A percentile compares a stretch with the other conserved stretches of the same genome.
phyloP scores from a whole-genome alignment of 805 yeast genomes.

The Ogataea nonfermentans region DNA sequence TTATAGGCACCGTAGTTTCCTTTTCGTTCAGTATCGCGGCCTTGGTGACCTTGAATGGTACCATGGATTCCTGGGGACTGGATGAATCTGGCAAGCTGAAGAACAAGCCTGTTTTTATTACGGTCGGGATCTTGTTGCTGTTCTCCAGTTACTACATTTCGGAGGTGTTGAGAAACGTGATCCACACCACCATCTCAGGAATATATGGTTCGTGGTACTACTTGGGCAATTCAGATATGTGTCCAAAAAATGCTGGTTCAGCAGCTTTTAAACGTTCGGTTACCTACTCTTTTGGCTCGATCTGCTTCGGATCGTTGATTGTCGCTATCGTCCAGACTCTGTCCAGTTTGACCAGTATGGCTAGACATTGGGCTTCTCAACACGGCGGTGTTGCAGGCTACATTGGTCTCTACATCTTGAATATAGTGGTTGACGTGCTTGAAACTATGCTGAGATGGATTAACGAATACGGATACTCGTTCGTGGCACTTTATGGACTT shows the following conservation, averaged over 20 bases:
- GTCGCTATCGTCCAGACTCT: constrained; percentile 62
- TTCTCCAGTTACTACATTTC: constrained; percentile 80
- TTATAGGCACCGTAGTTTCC: constrained; percentile 8
- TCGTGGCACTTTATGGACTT: constrained; percentile 85
- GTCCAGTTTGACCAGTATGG: constrained; percentile 6
- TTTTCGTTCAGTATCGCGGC: constrained; percentile 6
- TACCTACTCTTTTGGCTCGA: constrained; percentile 86
- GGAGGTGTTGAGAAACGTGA: constrained; percentile 75
- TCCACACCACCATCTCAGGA: constrained; percentile 79
- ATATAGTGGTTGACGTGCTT: constrained; percentile 32
- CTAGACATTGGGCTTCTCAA: constrained; percentile 12
- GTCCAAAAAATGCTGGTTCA: constrained; percentile 74
- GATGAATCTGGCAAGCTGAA: constrained; percentile 20
- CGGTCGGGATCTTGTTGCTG: constrained; percentile 52
- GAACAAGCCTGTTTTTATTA: constrained; percentile 14
- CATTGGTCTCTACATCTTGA: constrained; percentile 9
- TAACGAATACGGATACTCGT: constrained; percentile 86
- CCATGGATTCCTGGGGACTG: constrained; percentile 17
- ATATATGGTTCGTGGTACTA: constrained; percentile 92
- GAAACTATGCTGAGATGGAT: constrained; percentile 57
- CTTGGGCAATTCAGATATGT: constrained; percentile 45
- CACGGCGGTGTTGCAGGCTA: constrained; percentile 9
- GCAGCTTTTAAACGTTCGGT: constrained; percentile 76
- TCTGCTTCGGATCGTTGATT: constrained; percentile 75
- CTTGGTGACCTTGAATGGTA: constrained; percentile 2